Base-by-base conservation (phyloP, 805 yeast genomes). In the Saturnispora silvae region DNA sequence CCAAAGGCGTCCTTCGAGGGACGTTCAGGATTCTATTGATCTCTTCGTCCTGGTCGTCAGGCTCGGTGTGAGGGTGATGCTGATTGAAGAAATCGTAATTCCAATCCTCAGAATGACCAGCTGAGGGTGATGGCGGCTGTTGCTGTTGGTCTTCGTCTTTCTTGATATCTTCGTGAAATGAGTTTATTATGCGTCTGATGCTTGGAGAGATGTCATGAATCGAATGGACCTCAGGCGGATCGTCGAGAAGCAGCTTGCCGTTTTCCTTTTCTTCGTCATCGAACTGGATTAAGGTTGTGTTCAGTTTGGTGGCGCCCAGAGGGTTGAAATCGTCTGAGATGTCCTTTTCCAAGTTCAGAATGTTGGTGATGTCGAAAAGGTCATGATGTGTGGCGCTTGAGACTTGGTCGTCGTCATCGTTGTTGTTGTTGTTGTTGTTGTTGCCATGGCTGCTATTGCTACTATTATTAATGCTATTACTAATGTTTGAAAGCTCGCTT, bases 231-330 rank as follows among this genome's bases (percentile, higher is more conserved):
- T 25, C n/a, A 11, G 5, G 6, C 7, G 7, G 7, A 10, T 22
- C 24, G 10, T 22, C 10, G 10, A 22, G n/a, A 45, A 45, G 7
- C 7, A 8, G 7, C 10, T 22, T 22, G 10, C 7, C 24, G 28
- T 48, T 40, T 37, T 58, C 59, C 34, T 57, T 60, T 35, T 59
- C 58, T 20, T 57, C 56, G 25, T 64, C 72, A 40, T 67, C 70
- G n/a, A 72, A 43, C 42, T 68, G 70, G 32, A 72, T 71, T 17
- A 72, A 63, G 28, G 75, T 61, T 3, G 77, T 72, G 45, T 70
- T 72, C 29, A 68, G 54, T 47, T 72, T 72, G 4, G 70, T 68
- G n/a, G 77, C 77, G 38, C 52, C 51, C 16, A 57, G 41, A 14
- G 63, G 62, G 6, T 42, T 16, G n/a, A 17, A 29, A 18, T 29